Base-by-base conservation (phyloP, 2,329 filamentous ascomycete species). In the Colletotrichum musae region DNA sequence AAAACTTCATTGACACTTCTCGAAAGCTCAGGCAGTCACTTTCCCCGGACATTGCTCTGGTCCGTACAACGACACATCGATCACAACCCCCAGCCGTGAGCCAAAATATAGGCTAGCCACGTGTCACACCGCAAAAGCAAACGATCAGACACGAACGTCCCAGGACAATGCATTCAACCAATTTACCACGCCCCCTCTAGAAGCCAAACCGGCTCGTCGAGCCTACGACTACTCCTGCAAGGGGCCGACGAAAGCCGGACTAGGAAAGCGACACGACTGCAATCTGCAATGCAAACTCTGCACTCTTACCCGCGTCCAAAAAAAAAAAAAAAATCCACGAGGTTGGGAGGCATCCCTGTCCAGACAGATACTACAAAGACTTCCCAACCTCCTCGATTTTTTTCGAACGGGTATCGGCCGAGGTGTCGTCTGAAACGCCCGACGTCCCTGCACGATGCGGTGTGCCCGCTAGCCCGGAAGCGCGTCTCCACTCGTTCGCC, bases 381-480 rank as follows among this genome's bases (percentile, higher is more conserved):
- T 39, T n/a, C 62, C 67, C 67, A 70, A 45, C 67, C 67, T 61
- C 67, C 56, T 47, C 56, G 45, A 36, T 66, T 67, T 68, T 68
- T 45, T 56, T n/a, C 13, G 12, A 16, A 12, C 4, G 3, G 28
- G 39, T 41, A 52, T 61, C 62, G 62, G 66, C 62, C 56, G 66
- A 69, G 62, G 57, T 45, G 62, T 56, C 32, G 61, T 54, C 61
- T 70, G 67, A 67, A 67, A 70, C 67, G 51, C 45, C 62, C 47
- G 56, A 45, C 51, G 62, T 59, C 62, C 21, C 48, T 69, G 56
- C 61, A 28, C 41, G 45, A 21, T 62, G 43, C 56, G 51, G 60
- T 50, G 26, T 63, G 60, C 41, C 63, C 56, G 53, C 60, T 68
- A 68, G 53, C 15, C 41, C 63, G 56, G 36, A 45, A 54, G 48